Percentiles rank a stretch among this genome's conserved stretches.
These are phyloP conservation scores for Nelumbo lutea DNA, from an alignment of 164 flowering plant genomes.

Conservation along the genomic window DNA sequence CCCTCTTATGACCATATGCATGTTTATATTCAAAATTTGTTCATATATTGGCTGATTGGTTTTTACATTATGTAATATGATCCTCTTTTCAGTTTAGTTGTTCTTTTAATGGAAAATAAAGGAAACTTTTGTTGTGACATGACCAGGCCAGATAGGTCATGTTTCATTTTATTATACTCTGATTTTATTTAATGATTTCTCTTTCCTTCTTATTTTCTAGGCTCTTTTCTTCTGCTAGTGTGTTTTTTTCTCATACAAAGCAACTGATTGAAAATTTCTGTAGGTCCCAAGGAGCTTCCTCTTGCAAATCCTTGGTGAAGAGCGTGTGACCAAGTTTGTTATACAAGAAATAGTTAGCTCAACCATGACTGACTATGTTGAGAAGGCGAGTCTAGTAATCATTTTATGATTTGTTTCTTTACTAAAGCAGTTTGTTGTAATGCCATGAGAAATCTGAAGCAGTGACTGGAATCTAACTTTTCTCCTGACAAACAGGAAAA, in stretches of 20 bases:
- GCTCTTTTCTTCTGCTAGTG: not conserved
- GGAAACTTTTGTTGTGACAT: no score
- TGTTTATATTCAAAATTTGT: no score
- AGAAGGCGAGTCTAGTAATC: slow-evolving; percentile 42
- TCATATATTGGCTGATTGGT: no score
- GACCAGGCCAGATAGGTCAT: no score
- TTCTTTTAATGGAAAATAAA: no score
- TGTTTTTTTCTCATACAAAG: not conserved
- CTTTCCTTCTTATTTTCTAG: not conserved
- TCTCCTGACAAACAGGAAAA: slow-evolving; percentile 42
- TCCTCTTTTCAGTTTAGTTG: no score
- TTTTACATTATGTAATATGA: no score
- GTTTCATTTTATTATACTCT: no score
- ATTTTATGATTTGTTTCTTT: no score
- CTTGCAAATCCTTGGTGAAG: slow-evolving; percentile 57
- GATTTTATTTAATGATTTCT: no score
- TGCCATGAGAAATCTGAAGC: not conserved
- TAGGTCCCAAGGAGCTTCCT: slow-evolving; percentile 73
- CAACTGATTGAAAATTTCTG: slow-evolving; percentile 4
- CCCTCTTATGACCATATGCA: no score
- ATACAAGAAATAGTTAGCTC: slow-evolving; percentile 68
- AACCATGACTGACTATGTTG: slow-evolving; percentile 50
- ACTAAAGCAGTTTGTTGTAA: not conserved
- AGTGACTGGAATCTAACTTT: not conserved
- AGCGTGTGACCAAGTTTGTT: slow-evolving; percentile 66